A percentile compares a stretch with the other conserved stretches of the same genome.
Conservation (phyloP, 305 asterid species). For the Withania somnifera region DNA sequence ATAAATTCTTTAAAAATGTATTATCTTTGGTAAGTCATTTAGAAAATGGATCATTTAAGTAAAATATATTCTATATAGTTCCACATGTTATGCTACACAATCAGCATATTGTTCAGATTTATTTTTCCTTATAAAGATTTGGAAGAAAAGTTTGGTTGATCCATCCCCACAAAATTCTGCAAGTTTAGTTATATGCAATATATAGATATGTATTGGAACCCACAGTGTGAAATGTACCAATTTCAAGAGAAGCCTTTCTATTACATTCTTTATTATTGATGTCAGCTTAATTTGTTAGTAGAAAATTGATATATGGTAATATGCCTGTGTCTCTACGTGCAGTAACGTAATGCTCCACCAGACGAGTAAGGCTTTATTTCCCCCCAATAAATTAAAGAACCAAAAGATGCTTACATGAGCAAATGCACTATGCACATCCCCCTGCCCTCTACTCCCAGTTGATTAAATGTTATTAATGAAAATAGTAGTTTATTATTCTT, state of each 20-base stretch:
- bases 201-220: neutral
- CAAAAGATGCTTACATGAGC: neutral
- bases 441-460: no score
- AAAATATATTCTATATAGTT: neutral
- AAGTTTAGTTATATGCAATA: neutral
- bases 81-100: neutral
- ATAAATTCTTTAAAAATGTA: neutral
- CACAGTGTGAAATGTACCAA: neutral
- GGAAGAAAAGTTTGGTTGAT: neutral
- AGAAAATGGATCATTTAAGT: neutral
- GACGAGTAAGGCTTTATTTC: neutral
- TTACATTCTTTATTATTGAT: neutral
- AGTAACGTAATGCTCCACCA: conserved; percentile 6
- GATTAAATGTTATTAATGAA: neutral
- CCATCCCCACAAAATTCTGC: neutral
- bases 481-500: neutral
- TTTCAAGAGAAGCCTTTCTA: neutral
- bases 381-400: neutral
- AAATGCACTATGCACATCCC: neutral
- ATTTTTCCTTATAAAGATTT: neutral
- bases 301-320: neutral
- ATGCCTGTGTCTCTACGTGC: neutral
- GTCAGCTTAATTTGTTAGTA: conserved; percentile 1
- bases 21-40: no score
- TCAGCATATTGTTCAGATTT: neutral